Base-by-base conservation (phyloP, 2,329 filamentous ascomycete genomes). In the Hypoxylon sp. region DNA sequence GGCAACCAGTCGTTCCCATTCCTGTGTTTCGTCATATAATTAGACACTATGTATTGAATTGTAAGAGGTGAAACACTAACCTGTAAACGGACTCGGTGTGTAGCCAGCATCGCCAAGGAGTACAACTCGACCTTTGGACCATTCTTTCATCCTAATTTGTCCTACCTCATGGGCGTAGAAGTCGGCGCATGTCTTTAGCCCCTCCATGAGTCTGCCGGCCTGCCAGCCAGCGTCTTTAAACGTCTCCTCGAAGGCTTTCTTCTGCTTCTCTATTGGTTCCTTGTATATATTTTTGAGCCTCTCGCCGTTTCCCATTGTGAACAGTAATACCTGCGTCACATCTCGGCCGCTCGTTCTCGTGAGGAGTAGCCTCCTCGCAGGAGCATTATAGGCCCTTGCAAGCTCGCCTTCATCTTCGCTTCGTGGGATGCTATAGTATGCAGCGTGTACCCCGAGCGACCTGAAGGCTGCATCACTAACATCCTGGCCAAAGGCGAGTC, bases 381-480 rank as follows among this genome's bases (percentile, higher is more conserved):
- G 71, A 0, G 79, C 75, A 3, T 79, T 73, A 68, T 79, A 84
- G 13, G 74, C 63, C 48, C 75, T 75, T 60, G 78, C 76, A 57
- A 80, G 62, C 63, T 77, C 69, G 69, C 75, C 65, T 35, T 60
- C 31, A 51, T 79, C 76, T 6, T 73, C 50, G 10, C 58, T 62
- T 0, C 73, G 69, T 1, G 76, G 76, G 29, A 82, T 79, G 56
- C 74, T 80, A 71, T 81, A 83, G 70, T 79, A 83, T 2, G 75
- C 78, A 7, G 73, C 73, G 50, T 81, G 80, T 51, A 78, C 60
- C 5, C 75, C 77, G n/a, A 77, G 63, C 24, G 68, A 70, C 21
- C 74, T 75, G 10, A 76, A 68, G 2, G 69, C 53, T 10, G 73
- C 67, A 6, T 74, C 67, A 39, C 73, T 73, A 15, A 74, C 70